A percentile compares a stretch with the other conserved stretches of the same genome.
These are phyloP conservation scores for Diplodia seriata DNA, from an alignment of 2,329 filamentous ascomycete species.

Conservation along the genomic window DNA sequence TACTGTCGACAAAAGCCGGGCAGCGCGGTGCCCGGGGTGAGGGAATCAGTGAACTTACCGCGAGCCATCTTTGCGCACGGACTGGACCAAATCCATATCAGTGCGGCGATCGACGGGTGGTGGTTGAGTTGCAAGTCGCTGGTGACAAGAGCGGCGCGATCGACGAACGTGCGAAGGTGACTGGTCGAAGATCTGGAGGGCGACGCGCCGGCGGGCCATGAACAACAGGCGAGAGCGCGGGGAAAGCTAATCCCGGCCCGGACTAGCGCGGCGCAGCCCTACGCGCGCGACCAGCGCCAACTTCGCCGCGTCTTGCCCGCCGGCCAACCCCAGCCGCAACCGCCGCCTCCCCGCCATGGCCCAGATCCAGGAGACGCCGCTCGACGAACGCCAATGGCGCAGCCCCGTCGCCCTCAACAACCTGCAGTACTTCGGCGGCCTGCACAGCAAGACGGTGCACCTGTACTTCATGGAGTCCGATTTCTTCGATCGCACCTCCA, in stretches of 20 bases:
- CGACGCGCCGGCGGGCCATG: slow-evolving; percentile 4
- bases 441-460: slow-evolving; percentile 53
- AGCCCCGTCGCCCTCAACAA: slow-evolving; percentile 38
- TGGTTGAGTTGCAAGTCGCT: slow-evolving; percentile 25
- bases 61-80: slow-evolving; percentile 85
- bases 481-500: slow-evolving; percentile 68
- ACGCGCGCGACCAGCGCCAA: slow-evolving; percentile 8
- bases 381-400: slow-evolving; percentile 44
- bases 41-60: slow-evolving; percentile 57
- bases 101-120: neutral
- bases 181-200: slow-evolving; percentile 32
- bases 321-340: slow-evolving; percentile 1
- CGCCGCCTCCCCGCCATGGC: slow-evolving; percentile 35
- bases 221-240: neutral
- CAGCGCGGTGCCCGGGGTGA: neutral
- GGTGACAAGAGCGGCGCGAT: slow-evolving; percentile 24
- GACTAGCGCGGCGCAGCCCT: slow-evolving; percentile 23
- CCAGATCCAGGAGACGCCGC: slow-evolving; percentile 41
- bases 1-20: neutral
- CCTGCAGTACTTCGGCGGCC: slow-evolving; percentile 33
- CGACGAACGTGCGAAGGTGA: slow-evolving; percentile 16
- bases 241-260: neutral
- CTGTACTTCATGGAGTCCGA: slow-evolving; percentile 68
- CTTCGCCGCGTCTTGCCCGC: slow-evolving; percentile 33
- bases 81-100: slow-evolving; percentile 89